Percentiles rank a stretch among this genome's conserved stretches.
Conservation (phyloP, 768 basidiomycete genomes). For the Leccinum pellstonianum region DNA sequence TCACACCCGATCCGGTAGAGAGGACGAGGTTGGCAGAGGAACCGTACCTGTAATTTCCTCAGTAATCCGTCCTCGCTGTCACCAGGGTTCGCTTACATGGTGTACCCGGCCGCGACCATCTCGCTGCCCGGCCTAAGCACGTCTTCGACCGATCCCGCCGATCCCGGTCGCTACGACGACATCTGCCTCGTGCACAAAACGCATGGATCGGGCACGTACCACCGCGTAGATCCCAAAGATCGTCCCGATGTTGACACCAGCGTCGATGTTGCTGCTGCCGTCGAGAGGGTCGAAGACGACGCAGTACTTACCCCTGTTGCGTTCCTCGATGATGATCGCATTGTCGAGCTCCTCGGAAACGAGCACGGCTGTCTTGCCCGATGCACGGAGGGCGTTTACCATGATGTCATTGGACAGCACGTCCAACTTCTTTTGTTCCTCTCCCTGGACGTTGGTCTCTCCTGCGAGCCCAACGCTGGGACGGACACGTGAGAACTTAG, state of each 20-base stretch:
- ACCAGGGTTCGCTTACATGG: slow-evolving; percentile 62
- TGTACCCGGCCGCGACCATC: slow-evolving; percentile 98
- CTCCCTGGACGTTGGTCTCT: slow-evolving; percentile 94
- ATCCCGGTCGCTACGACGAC: slow-evolving; percentile 60
- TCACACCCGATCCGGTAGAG: slow-evolving; percentile 92
- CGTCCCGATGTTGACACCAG: slow-evolving; percentile 96
- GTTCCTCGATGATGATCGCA: slow-evolving; percentile 85
- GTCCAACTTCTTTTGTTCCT: slow-evolving; percentile 99
- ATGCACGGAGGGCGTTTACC: slow-evolving; percentile 94
- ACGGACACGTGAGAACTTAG: slow-evolving; percentile 10
- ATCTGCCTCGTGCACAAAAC: background rate
- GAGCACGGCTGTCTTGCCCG: slow-evolving; percentile 95
- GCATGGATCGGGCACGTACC: slow-evolving; percentile 47
- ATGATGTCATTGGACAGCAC: slow-evolving; percentile 99
- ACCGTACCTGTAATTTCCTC: slow-evolving; percentile 59
- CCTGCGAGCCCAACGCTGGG: slow-evolving; percentile 97
- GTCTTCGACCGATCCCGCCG: slow-evolving; percentile 77
- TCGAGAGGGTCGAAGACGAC: slow-evolving; percentile 99
- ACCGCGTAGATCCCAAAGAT: slow-evolving; percentile 97
- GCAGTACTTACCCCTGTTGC: slow-evolving; percentile 84
- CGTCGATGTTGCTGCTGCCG: slow-evolving; percentile 95
- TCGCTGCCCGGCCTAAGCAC: slow-evolving; percentile 91
- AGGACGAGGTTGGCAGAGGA: slow-evolving; percentile 96
- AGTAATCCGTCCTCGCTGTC: slow-evolving; percentile 5
- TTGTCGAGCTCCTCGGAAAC: slow-evolving; percentile 96